These are phyloP conservation scores for Sedum album DNA, from an alignment of 164 flowering plant species.

Conservation along the genomic window DNA sequence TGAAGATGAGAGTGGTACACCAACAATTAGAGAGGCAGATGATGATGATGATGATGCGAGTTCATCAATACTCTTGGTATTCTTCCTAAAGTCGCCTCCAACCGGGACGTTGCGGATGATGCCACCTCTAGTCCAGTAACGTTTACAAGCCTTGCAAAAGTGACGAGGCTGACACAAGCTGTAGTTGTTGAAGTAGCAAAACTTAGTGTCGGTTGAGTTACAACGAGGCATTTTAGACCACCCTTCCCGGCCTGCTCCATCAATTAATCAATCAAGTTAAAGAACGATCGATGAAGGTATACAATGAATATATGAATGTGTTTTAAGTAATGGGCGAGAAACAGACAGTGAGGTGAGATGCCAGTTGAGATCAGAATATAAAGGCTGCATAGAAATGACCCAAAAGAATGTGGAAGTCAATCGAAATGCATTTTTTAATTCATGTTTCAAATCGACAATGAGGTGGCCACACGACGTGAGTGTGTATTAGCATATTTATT, in stretches of 20 bases:
- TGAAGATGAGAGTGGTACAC: too few species aligned
- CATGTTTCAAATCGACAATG: too few species aligned
- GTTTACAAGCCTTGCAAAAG: constrained; percentile 4
- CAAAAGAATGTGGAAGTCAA: neutral
- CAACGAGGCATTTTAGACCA: neutral
- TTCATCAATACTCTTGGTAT: neutral
- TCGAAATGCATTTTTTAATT: too few species aligned
- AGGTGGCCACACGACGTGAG: neutral
- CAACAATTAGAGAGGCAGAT: too few species aligned
- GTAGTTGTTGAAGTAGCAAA: constrained; percentile 5
- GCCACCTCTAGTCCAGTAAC: constrained; percentile 6
- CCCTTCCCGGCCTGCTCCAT: neutral
- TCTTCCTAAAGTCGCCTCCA: neutral
- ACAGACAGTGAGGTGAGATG: neutral
- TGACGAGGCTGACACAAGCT: constrained; percentile 1
- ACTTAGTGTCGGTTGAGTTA: neutral
- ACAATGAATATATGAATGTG: too few species aligned
- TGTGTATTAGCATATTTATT: too few species aligned
- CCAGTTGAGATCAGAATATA: constrained; percentile 5
- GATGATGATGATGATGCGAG: neutral
- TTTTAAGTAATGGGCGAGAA: too few species aligned
- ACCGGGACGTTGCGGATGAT: constrained; percentile 1
- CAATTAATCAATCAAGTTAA: too few species aligned
- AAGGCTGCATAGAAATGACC: neutral
- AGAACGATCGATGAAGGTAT: too few species aligned